Conservation (phyloP, 2,329 filamentous ascomycete genomes). For the Sphaceloma murrayae region DNA sequence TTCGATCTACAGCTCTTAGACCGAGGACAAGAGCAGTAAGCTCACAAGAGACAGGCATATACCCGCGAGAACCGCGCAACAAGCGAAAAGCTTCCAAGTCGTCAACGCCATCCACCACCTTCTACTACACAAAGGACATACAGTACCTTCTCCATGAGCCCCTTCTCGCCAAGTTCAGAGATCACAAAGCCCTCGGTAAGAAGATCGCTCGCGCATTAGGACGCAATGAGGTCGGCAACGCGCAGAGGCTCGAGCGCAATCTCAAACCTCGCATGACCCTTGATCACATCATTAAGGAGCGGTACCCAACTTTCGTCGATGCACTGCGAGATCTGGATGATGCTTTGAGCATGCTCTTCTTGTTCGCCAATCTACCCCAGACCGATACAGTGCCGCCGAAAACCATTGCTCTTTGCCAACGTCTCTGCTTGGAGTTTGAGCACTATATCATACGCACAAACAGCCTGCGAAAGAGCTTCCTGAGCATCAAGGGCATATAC, state of each 20-base stretch:
- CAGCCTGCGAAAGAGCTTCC: constrained; percentile 86
- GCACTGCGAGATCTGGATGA: constrained; percentile 91
- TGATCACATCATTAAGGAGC: constrained; percentile 94
- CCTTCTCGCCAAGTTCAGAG: constrained; percentile 84
- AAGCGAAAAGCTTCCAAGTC: constrained; percentile 95
- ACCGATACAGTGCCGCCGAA: constrained; percentile 83
- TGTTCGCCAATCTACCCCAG: constrained; percentile 92
- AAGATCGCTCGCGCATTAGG: constrained; percentile 92
- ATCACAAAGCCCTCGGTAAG: constrained; percentile 93
- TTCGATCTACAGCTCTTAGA: constrained; percentile 23
- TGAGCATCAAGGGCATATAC: constrained; percentile 99
- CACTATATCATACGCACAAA: constrained; percentile 93
- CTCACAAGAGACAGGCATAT: constrained; percentile 54
- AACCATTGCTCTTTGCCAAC: constrained; percentile 91
- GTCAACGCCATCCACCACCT: constrained; percentile 82
- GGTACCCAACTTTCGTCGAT: constrained; percentile 94
- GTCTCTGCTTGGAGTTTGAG: constrained; percentile 88
- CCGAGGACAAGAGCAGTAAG: constrained; percentile 11
- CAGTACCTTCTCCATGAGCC: constrained; percentile 97
- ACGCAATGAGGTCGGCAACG: constrained; percentile 81
- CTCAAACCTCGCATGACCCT: constrained; percentile 82
- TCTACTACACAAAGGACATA: constrained; percentile 88
- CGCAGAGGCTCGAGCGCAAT: constrained; percentile 80
- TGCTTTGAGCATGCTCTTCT: constrained; percentile 90
- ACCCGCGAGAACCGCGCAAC: constrained; percentile 90